Evolutionary conservation across 2,329 filamentous ascomycete genomes (phyloP).

Genomic region (Aspergillus sp.): DNA sequence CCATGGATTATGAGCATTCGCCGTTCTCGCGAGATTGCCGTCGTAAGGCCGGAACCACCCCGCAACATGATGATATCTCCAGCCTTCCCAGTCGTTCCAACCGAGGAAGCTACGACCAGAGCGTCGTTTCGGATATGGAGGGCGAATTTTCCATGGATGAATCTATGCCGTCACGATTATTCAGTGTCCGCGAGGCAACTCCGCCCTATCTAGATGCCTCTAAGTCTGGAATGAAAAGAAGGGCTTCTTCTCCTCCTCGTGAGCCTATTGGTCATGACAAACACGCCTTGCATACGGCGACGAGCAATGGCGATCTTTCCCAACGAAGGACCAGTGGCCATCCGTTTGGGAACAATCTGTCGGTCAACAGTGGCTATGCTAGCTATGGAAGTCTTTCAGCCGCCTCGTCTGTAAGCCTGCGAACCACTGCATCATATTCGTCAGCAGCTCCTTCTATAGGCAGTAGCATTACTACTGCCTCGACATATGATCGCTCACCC

Average conservation of each 20-base stretch:
- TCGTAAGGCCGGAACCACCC: conserved; percentile 55
- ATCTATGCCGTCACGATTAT: conserved; percentile 38
- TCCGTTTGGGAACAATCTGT: conserved; percentile 59
- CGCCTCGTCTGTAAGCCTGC: conserved; percentile 64
- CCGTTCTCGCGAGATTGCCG: conserved; percentile 41
- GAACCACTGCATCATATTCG: conserved; percentile 63
- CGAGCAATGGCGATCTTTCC: conserved; percentile 56
- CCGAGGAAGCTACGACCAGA: conserved; percentile 66
- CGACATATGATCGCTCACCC: conserved; percentile 66
- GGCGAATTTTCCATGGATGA: conserved; percentile 48
- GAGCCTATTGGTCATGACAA: conserved; percentile 51
- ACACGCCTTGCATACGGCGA: conserved; percentile 38
- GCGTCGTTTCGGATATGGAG: conserved; percentile 57
- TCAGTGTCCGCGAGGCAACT: conserved; percentile 45
- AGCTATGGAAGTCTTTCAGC: conserved; percentile 68
- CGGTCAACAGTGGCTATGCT: conserved; percentile 59
- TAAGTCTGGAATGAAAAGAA: conserved; percentile 64
- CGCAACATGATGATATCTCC: conserved; percentile 54
- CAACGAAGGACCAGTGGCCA: conserved; percentile 59
- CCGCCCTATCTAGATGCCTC: conserved; percentile 43
- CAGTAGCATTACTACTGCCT: conserved; percentile 69
- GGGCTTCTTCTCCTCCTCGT: conserved; percentile 66
- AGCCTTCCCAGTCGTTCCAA: conserved; percentile 58
- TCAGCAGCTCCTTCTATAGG: conserved; percentile 65
- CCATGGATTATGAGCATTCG: conserved; percentile 46